A percentile compares a stretch with the other conserved stretches of the same genome.
These are phyloP conservation scores for Macrophomina pseudophaseolina DNA, from an alignment of 2,329 filamentous ascomycete species.

Conservation along the genomic window DNA sequence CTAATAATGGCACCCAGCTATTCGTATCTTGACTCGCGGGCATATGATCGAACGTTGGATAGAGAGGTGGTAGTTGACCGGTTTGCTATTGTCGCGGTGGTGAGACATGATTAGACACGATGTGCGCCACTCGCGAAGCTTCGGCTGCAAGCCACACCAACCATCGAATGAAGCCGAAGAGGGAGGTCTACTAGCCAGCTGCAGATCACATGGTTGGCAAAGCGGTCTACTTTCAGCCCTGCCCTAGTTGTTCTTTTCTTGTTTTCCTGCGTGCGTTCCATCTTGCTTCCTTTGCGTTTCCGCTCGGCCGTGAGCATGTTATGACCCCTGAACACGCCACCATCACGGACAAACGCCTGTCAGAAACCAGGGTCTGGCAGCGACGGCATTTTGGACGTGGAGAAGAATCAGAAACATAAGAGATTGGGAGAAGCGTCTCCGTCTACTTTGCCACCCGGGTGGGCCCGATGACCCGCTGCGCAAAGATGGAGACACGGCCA, in stretches of 20 bases:
- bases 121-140: background rate
- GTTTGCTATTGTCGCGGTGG: background rate
- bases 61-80: constrained; percentile 5
- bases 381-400: background rate
- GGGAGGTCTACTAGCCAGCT: background rate
- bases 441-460: background rate
- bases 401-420: background rate
- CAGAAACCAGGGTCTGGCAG: background rate
- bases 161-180: background rate
- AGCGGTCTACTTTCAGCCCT: constrained; percentile 12
- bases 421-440: background rate
- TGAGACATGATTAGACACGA: background rate
- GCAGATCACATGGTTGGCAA: background rate
- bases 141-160: background rate
- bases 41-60: constrained; percentile 6
- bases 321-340: constrained; percentile 8
- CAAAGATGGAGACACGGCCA: background rate
- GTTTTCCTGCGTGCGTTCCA: background rate
- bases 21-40: background rate
- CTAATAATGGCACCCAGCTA: background rate
- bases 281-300: background rate
- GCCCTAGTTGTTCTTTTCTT: background rate
- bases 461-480: constrained; percentile 11
- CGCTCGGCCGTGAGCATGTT: background rate
- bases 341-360: background rate